Base-by-base conservation (phyloP, 2,329 filamentous ascomycete genomes). In the Davidsoniella neocaledoniae region DNA sequence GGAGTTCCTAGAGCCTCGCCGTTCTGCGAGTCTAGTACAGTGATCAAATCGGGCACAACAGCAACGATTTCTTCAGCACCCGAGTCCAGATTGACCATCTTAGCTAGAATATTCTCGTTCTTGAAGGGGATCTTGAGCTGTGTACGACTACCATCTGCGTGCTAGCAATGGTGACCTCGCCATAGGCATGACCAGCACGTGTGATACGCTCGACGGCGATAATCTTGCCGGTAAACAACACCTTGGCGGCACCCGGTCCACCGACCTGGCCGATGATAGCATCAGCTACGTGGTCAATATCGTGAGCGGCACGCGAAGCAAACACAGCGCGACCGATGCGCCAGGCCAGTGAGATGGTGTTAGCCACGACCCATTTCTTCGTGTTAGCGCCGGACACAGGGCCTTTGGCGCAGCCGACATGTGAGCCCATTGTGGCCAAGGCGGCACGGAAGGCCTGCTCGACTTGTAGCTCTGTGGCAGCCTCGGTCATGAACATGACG, bases 91-190 rank as follows among this genome's bases (percentile, higher is more conserved):
- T 42, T 37, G 0, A 66, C 55, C 46, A 57, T 63, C 43, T 70
- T 62, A 0, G 74, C 79, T n/a, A 73, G 73, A 42, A 84, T 79
- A 57, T 83, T 84, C 58, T 85, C 79, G 60, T 84, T 84, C 63
- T 83, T 83, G 66, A 83, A 83, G 0, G 79, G 79, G 45, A 84
- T 78, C 58, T 74, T 79, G 58, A 82, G 62, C 26, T 62, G 55
- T 17, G 36, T 21, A n/a, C 40, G 6, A 0, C 76, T 76, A 2
- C 69, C 69, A 51, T 75, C 4, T 42, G 33, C 2, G 33, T 19
- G 37, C 53, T 51, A 12, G 47, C 46, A 48, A 80, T 73, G 19
- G 71, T 67, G 53, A 74, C 72, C 57, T 76, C 73, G 8, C 76
- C 76, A 55, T 78, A 77, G 8, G 73, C 67, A 56, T 80, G 72